Base-by-base conservation (phyloP, 2,329 filamentous ascomycete genomes). In the Acarospora socialis region DNA sequence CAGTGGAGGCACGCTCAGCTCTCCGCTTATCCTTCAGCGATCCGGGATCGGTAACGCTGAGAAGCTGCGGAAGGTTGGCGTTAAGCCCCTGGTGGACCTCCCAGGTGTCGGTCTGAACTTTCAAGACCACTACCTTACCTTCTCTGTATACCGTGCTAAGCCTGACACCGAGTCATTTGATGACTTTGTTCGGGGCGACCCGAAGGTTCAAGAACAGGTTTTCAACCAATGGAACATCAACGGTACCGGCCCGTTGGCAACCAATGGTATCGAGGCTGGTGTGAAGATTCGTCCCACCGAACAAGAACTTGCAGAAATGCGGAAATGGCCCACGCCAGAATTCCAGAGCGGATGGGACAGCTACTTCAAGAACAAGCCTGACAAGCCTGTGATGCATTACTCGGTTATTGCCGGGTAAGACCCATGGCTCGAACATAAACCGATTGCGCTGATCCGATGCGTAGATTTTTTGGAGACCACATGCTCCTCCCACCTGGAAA, bases 361-460 rank as follows among this genome's bases (percentile, higher is more conserved):
- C 33, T 86, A 87, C 59, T 87, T 86, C 56, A 79, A 82, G 61
- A 57, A 86, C 50, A 84, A 84, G 61, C 78, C 78, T 1, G 79
- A 86, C 55, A 86, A 86, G 65, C 81, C 80, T 0, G 79, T 86
- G 25, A 86, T 86, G 80, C 81, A 86, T 50, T 86, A 86, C 57
- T 77, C 68, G 2, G 70, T 84, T 34, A 83, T 86, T 47, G 61
- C 77, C 10, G 76, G 76, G 40, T 63, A 47, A 44, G 50, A 37
- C 18, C 21, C 10, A 9, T 8, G 18, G 10, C 8, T 8, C n/a
- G 5, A 14, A 12, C 15, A 7, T 9, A 16, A 26, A 7, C 12
- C 4, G 16, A 21, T n/a, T 19, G 19, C 14, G 20, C 43, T 45
- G 31, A 45, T 22, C 20, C 12, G 3, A 6, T 4, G 26, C 30